Conservation (phyloP, 2,329 filamentous ascomycete genomes). For the Botrytis medusae region DNA sequence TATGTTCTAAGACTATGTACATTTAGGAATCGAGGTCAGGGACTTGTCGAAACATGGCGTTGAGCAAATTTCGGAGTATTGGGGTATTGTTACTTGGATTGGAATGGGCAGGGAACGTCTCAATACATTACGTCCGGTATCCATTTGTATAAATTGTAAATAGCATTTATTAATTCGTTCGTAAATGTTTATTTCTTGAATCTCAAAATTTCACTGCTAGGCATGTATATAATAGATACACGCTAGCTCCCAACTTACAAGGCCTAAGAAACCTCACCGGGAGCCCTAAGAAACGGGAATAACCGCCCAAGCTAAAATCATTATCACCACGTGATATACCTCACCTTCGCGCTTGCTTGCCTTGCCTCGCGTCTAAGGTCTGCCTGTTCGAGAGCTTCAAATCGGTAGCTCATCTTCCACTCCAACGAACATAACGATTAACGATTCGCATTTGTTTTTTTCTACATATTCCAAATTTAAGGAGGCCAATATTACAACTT, state of each 20-base stretch:
- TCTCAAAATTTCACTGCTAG: too few relatives aligned
- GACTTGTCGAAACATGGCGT: not conserved
- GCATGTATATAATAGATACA: not conserved
- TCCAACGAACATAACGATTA: constrained; percentile 20
- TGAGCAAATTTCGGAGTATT: constrained; percentile 1
- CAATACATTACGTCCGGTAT: not conserved
- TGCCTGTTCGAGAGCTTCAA: constrained; percentile 31
- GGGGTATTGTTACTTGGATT: not conserved
- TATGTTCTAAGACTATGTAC: not conserved
- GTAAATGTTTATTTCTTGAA: not conserved
- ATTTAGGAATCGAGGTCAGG: not conserved
- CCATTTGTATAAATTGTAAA: constrained; percentile 8
- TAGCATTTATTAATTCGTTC: not conserved
- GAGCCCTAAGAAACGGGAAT: not conserved
- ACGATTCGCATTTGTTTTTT: constrained; percentile 19
- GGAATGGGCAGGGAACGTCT: not conserved
- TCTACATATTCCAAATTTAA: constrained; percentile 33
- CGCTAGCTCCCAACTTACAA: not conserved
- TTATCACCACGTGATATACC: constrained; percentile 17
- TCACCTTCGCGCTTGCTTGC: constrained; percentile 21
- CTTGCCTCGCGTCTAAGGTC: constrained; percentile 30
- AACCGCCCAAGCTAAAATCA: constrained; percentile 13
- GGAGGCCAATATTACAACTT: constrained; percentile 19
- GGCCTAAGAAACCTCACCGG: not conserved
- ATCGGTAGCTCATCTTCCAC: constrained; percentile 12